Base-by-base conservation (phyloP, 257 asterid genomes). In the Nicotiana tabacum region DNA sequence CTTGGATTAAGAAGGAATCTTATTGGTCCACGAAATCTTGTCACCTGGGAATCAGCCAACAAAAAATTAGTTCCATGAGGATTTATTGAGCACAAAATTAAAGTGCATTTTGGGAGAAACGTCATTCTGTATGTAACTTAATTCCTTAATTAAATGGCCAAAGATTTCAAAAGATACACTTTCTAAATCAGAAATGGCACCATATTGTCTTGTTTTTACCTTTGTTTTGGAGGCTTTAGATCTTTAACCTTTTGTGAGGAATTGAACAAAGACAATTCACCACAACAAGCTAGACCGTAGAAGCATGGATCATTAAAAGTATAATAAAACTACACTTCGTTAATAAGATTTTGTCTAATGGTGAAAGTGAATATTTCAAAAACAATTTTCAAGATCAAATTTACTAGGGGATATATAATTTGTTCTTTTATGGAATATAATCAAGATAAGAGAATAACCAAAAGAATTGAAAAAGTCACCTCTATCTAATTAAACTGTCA, bases 1-100 rank as follows among this genome's bases (percentile, higher is more conserved):
- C 66, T 66, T 55, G 80, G 61, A 35, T 56, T 32, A 81, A 13
- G 24, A 33, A 24, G 76, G 78, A 69, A 68, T 55, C 82, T 82
- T 51, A 83, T 81, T 77, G 85, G 87, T 81, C 48, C 78, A 82
- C 11, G n/a, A 66, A 57, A 78, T 74, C 16, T 16, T 56, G 56
- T 60, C 89, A 83, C 85, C 74, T 81, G 83, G 85, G 57, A 21
- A 33, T 51, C 82, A 60, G 4, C 11, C 37, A 55, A 35, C 29
- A 33, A 35, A 51, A 12, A 64, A 29, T 5, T 32, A 16, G 53
- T 30, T 57, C 82, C 29, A 1, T 39, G 46, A 39, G 46, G 3
- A 64, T 29, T 67, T 67, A 12, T 5, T 5, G 1, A 46, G 2
- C 55, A 78, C 53, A 33, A 6, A 58, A 3, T 58, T 21, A 21